Evolutionary conservation across 179 eudicot species (phyloP), one percentile per base, ranked within the genome.

Genomic region (Kewa caespitosa): DNA sequence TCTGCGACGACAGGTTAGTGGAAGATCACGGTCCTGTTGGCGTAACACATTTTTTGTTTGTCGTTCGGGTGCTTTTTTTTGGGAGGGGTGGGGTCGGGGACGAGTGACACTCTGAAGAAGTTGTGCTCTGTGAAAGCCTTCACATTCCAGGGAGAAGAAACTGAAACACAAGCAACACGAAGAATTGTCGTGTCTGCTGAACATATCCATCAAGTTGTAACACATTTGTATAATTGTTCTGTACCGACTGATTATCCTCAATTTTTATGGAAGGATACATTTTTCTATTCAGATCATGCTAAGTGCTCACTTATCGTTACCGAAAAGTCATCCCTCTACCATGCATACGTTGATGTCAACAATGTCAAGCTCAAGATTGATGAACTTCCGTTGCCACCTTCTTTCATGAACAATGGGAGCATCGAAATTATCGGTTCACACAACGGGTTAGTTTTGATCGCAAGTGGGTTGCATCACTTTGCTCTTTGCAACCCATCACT

Each of bases 1-100:
- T 64, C 22, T 54, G 32, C 46, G 67, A 52, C 76, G 14, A 41
- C 77, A 38, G 89, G 81, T 69, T 80, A 89, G 86, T 87, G 92
- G 93, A 89, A 92, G 91, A 87, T 89, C 90, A 75, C 84, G 78
- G 36, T 74, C 81, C 87, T 76, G 65, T 74, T 37, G 67, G 31
- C 38, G 62, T 75, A 79, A 81, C 77, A 54, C 65, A 79, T 81
- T 75, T 27, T 74, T 80, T 80, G 75, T 59, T n/a, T n/a, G 84
- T 48, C 66, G 66, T 69, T 66, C 37, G 64, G 68, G 73, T 50
- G 39, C 12, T 74, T 82, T 73, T 4, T 66, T n/a, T n/a, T n/a
- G n/a, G n/a, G n/a, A n/a, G n/a, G n/a, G 70, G 39, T 70, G 30
- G 72, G 70, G 37, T 65, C 22, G 33, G 64, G 42, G 69, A 65